These are phyloP conservation scores for Deinandra increscens DNA, from an alignment of 129 eudicot species.

Conservation along the genomic window DNA sequence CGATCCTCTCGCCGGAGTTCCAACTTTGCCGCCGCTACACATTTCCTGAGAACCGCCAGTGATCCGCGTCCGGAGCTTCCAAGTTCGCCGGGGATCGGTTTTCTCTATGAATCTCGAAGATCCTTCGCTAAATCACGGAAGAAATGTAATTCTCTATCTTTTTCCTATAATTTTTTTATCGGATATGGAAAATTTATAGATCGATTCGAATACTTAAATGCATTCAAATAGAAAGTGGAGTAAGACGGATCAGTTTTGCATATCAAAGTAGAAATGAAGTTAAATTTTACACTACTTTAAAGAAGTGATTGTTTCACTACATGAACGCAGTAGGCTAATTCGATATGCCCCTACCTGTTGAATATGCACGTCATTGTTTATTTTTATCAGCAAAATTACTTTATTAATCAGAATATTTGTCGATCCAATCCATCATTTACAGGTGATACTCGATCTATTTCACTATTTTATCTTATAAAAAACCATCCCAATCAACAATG, in stretches of 20 bases:
- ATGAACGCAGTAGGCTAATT: not conserved
- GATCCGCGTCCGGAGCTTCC: conserved; percentile 21
- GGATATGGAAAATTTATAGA: not conserved
- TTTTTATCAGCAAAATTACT: not conserved
- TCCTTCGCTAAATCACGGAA: conserved; percentile 74
- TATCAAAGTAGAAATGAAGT: not conserved
- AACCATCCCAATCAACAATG: not conserved
- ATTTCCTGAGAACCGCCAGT: conserved; percentile 7
- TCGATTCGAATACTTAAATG: not conserved
- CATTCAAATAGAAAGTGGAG: not conserved
- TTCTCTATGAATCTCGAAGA: conserved; percentile 45
- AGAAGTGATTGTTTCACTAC: conserved; percentile 4
- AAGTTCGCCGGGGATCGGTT: conserved; percentile 31
- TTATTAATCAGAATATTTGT: not conserved
- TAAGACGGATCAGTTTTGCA: not conserved
- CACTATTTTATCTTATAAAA: no score
- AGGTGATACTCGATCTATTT: no score
- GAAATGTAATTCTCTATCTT: conserved; percentile 37
- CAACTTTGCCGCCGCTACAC: conserved; percentile 30
- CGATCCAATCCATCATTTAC: no score
- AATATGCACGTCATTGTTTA: not conserved
- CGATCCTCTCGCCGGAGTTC: conserved; percentile 33
- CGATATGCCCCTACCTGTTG: not conserved
- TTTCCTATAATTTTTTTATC: not conserved
- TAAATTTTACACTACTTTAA: not conserved